Evolutionary conservation across 495 filamentous ascomycete species (phyloP).

Genomic region (Neurospora intermedia): DNA sequence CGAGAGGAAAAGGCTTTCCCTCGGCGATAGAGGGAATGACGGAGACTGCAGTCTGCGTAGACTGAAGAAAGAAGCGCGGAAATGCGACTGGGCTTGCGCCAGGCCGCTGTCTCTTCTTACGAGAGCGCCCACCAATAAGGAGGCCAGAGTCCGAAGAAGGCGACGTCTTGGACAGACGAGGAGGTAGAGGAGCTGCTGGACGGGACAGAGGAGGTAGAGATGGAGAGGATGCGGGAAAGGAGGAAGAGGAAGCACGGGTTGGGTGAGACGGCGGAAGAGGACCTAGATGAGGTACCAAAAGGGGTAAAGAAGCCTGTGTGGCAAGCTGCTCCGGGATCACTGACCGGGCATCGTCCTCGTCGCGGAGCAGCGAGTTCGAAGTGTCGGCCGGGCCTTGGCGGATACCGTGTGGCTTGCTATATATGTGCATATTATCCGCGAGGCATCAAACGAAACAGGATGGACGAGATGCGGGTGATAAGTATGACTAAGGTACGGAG

Average conservation of each 20-base stretch:
- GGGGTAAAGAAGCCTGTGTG: conserved; percentile 3
- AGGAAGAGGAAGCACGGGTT: conserved; percentile 11
- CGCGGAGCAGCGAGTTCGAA: conserved; percentile 1
- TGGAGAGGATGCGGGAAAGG: conserved; percentile 11
- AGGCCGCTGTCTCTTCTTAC: background rate
- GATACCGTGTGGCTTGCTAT: conserved; percentile 16
- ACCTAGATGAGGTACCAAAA: background rate
- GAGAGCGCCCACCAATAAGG: conserved; percentile 5
- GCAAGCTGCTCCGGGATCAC: conserved; percentile 6
- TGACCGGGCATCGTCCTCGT: conserved; percentile 7
- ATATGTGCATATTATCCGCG: conserved; percentile 16
- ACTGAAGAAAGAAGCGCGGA: conserved; percentile 26
- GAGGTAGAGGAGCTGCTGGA: conserved; percentile 14
- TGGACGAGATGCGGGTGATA: background rate
- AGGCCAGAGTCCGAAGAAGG: conserved; percentile 7
- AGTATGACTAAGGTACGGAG: background rate
- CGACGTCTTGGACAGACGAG: conserved; percentile 7
- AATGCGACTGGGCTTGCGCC: conserved; percentile 24
- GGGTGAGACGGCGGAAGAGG: background rate
- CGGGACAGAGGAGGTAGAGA: conserved; percentile 11
- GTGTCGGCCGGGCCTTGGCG: conserved; percentile 1
- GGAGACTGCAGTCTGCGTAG: conserved; percentile 30
- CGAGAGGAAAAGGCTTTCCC: conserved; percentile 34
- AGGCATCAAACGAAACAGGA: conserved; percentile 7
- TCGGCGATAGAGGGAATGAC: conserved; percentile 35